These are phyloP conservation scores for Pterula multifida DNA, from an alignment of 1,284 basidiomycete genomes.

Conservation along the genomic window DNA sequence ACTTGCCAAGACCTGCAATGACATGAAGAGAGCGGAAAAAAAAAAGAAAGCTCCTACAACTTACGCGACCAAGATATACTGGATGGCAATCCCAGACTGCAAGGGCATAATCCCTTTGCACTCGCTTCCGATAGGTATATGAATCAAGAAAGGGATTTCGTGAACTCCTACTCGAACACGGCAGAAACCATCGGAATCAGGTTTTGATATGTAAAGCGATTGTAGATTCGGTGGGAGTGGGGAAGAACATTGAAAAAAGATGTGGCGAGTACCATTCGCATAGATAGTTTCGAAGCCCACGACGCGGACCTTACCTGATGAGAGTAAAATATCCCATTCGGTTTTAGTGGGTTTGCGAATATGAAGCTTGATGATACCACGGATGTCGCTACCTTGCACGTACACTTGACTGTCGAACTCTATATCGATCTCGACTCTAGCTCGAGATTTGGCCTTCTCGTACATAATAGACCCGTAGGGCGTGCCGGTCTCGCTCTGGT, in stretches of 20 bases:
- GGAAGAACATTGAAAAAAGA: constrained; percentile 76
- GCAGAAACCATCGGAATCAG: constrained; percentile 66
- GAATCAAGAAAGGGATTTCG: constrained; percentile 69
- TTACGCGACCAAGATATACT: constrained; percentile 78
- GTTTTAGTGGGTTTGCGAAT: constrained; percentile 50
- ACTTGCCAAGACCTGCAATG: constrained; percentile 62
- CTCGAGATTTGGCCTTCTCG: constrained; percentile 54
- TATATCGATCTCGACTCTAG: constrained; percentile 80
- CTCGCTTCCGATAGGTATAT: constrained; percentile 53
- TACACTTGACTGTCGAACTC: constrained; percentile 65
- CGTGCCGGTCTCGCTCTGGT: constrained; percentile 4
- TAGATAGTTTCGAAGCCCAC: constrained; percentile 80
- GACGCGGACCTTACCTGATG: constrained; percentile 73
- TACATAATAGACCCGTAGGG: constrained; percentile 26
- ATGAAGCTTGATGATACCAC: constrained; percentile 63
- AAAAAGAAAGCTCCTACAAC: constrained; percentile 16
- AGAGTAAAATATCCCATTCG: constrained; percentile 54
- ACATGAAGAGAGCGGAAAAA: not conserved
- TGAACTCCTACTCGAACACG: constrained; percentile 60
- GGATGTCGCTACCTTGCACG: constrained; percentile 73
- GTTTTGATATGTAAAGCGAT: constrained; percentile 33
- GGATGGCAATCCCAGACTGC: constrained; percentile 52
- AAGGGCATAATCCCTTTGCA: constrained; percentile 61
- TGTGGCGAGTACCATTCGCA: constrained; percentile 52
- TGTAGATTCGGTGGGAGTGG: constrained; percentile 32